Percentiles rank a stretch among this genome's conserved stretches.
Evolutionary conservation across 371 early-diverging fungal species (phyloP).

Genomic region (Apophysomyces trapeziformis): DNA sequence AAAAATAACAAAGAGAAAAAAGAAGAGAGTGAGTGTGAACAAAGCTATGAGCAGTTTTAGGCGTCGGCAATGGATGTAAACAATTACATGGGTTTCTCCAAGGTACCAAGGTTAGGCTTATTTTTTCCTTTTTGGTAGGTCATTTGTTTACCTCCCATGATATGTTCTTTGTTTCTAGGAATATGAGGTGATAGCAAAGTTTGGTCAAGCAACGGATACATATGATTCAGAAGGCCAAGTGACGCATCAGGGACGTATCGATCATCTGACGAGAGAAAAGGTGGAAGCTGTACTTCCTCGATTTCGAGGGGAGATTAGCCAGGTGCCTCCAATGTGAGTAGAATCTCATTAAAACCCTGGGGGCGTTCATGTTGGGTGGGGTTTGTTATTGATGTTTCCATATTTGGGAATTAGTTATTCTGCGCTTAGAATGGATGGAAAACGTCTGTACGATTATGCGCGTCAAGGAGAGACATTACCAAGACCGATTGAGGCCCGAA

Average conservation of each 20-base stretch:
- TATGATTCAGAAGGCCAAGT: slow-evolving; percentile 50
- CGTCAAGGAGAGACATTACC: slow-evolving; percentile 40
- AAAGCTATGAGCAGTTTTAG: slow-evolving; percentile 33
- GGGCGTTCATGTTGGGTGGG: too few relatives aligned
- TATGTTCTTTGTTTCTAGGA: slow-evolving; percentile 26
- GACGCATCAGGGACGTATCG: slow-evolving; percentile 27
- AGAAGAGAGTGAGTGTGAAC: background rate
- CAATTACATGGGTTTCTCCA: slow-evolving; percentile 34
- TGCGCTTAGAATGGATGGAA: slow-evolving; percentile 52
- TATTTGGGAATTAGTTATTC: slow-evolving; percentile 42
- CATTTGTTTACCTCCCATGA: background rate
- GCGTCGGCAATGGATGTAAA: slow-evolving; percentile 55
- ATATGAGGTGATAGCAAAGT: slow-evolving; percentile 45
- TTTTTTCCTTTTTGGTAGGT: slow-evolving; percentile 3
- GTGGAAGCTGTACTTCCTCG: slow-evolving; percentile 28
- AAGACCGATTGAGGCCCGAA: slow-evolving; percentile 35
- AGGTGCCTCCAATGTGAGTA: slow-evolving; percentile 57
- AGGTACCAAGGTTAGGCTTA: slow-evolving; percentile 35
- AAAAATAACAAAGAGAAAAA: background rate
- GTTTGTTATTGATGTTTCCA: slow-evolving; percentile 15
- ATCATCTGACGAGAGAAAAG: slow-evolving; percentile 29
- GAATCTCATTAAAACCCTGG: too few relatives aligned
- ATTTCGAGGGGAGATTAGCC: slow-evolving; percentile 46
- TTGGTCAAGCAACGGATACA: slow-evolving; percentile 54
- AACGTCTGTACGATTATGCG: slow-evolving; percentile 57